Conservation (phyloP, 176 grass and related monocot genomes). For the Pontederia paniculata region DNA sequence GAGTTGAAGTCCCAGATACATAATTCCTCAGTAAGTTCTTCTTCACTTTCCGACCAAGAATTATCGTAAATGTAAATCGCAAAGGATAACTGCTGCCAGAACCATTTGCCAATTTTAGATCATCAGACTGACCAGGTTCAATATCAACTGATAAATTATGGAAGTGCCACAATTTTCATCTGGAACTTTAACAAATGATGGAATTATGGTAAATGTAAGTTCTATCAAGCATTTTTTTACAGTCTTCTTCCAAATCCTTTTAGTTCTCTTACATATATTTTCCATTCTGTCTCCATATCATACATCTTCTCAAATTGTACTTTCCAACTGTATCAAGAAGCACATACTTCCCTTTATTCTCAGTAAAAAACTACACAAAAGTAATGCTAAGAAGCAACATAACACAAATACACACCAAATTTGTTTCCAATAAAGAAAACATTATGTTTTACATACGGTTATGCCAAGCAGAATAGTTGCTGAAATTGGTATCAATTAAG, state of each 20-base stretch:
- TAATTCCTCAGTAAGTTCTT: slow-evolving; percentile 27
- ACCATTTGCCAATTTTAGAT: slow-evolving; percentile 39
- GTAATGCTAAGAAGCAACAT: too few species aligned
- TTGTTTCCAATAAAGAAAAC: neutral
- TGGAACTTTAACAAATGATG: slow-evolving; percentile 41
- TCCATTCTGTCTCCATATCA: too few species aligned
- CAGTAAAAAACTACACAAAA: too few species aligned
- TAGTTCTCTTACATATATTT: too few species aligned
- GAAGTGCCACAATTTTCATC: slow-evolving; percentile 31
- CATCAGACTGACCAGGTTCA: slow-evolving; percentile 31
- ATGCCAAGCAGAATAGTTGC: slow-evolving; percentile 99
- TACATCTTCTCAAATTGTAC: too few species aligned
- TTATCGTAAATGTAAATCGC: slow-evolving; percentile 49
- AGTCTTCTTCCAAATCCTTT: too few species aligned
- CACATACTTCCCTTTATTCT: too few species aligned
- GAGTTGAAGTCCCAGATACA: slow-evolving; percentile 50
- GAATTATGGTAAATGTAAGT: too few species aligned
- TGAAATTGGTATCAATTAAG: slow-evolving; percentile 85
- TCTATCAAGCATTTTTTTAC: too few species aligned
- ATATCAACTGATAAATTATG: slow-evolving; percentile 40
- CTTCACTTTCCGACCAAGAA: slow-evolving; percentile 15
- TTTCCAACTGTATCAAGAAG: too few species aligned
- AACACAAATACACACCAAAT: too few species aligned
- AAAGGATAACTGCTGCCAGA: slow-evolving; percentile 25
- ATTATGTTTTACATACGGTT: slow-evolving; percentile 53